phyloP scores from a whole-genome alignment of 306 rosid species.

The Notholithocarpus densiflorus region DNA sequence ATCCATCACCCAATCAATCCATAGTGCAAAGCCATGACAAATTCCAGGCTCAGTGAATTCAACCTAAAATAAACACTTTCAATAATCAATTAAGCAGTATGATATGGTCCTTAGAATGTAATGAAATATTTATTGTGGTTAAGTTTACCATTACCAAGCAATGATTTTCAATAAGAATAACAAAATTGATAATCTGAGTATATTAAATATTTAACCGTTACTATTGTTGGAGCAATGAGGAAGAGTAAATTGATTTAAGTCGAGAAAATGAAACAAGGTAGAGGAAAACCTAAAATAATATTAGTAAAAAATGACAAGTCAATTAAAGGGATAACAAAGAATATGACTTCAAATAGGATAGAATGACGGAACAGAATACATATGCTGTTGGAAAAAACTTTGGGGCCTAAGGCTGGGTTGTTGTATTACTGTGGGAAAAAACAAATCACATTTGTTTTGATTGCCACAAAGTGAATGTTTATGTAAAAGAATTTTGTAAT shows the following conservation, averaged over 20 bases:
- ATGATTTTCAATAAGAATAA: not conserved
- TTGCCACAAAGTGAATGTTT: not conserved
- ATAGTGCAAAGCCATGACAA: conserved; percentile 80
- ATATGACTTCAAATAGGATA: no score
- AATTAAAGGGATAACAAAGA: no score
- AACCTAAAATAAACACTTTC: conserved; percentile 45
- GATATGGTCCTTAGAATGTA: not conserved
- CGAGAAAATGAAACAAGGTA: no score
- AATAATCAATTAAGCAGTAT: conserved; percentile 11
- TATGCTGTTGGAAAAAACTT: no score
- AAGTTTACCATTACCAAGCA: not conserved
- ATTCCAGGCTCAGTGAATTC: conserved; percentile 53
- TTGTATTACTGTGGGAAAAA: not conserved
- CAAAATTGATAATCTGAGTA: not conserved
- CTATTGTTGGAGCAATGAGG: no score
- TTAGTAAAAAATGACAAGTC: no score
- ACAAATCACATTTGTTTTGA: not conserved
- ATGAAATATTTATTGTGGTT: not conserved
- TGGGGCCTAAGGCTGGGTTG: no score
- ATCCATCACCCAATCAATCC: conserved; percentile 97
- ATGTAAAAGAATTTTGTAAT: conserved; percentile 7
- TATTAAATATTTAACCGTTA: not conserved
- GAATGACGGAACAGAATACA: no score
- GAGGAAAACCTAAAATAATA: no score
- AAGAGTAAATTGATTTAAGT: no score